These are phyloP conservation scores for Calonectria pseudoreteaudii DNA, from an alignment of 2,329 filamentous ascomycete species.

Conservation along the genomic window DNA sequence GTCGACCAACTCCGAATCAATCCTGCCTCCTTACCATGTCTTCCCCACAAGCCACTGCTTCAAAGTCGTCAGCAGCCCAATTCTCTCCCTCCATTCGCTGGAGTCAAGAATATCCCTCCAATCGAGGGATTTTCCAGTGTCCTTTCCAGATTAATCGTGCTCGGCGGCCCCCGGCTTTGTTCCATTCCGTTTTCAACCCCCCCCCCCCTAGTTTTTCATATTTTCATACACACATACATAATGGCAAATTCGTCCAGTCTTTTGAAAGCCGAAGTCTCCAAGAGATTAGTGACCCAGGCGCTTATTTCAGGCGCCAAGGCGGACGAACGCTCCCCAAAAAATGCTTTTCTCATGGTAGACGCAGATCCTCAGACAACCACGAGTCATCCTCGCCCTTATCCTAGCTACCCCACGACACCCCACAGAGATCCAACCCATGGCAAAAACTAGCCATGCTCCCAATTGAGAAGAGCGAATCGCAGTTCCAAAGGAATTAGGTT, in stretches of 20 bases:
- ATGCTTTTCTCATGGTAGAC: neutral
- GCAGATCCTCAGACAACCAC: neutral
- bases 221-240: neutral
- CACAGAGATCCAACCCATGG: neutral
- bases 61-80: neutral
- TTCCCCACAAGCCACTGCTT: neutral
- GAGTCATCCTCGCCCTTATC: neutral
- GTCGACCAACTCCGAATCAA: constrained; percentile 13
- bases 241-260: neutral
- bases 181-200: constrained; percentile 13
- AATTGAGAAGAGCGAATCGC: constrained; percentile 5
- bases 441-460: neutral
- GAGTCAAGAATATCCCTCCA: neutral
- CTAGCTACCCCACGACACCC: constrained; percentile 6
- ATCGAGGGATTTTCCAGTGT: neutral
- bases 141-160: neutral
- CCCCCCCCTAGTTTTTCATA: neutral
- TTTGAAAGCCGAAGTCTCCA: neutral
- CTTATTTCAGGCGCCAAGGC: neutral
- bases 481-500: constrained; percentile 6
- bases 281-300: neutral
- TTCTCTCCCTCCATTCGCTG: neutral
- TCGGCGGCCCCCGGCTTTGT: neutral
- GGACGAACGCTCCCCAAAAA: neutral
- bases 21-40: neutral